These are phyloP conservation scores for Anethum foeniculum DNA, from an alignment of 140 eudicot genomes.

Conservation along the genomic window DNA sequence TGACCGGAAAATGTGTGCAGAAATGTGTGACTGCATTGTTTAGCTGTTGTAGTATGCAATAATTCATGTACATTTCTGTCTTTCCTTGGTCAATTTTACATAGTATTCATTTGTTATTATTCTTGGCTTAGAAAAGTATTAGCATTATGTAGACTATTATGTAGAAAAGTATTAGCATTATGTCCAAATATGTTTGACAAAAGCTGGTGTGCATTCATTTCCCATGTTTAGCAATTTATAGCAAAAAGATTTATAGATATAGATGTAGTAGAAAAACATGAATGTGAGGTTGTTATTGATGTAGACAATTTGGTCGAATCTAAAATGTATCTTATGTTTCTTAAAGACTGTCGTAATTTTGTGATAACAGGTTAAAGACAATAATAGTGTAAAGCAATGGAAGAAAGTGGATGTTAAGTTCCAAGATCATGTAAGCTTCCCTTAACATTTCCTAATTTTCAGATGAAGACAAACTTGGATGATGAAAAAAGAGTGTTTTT, in stretches of 20 bases:
- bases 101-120: neutral
- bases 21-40: neutral
- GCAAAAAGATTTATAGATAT: neutral
- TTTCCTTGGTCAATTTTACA: neutral
- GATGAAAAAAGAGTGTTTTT: neutral
- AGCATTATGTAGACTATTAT: neutral
- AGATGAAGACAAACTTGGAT: conserved; percentile 1
- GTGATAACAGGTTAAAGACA: conserved; percentile 42
- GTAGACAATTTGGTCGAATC: neutral
- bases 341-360: neutral
- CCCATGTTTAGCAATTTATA: neutral
- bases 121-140: neutral
- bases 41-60: neutral
- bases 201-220: neutral
- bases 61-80: neutral
- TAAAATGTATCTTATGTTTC: neutral
- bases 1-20: conserved; percentile 18
- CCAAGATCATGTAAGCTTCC: conserved; percentile 56
- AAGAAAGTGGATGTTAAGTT: conserved; percentile 56
- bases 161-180: no score
- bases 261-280: neutral
- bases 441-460: conserved; percentile 50
- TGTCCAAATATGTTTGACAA: neutral
- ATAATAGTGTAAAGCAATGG: conserved; percentile 56
- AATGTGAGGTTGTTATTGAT: neutral